Evolutionary conservation across 2,329 filamentous ascomycete species (phyloP), one percentile per base, ranked within the genome.

Genomic region (Pochonia chlamydosporia): DNA sequence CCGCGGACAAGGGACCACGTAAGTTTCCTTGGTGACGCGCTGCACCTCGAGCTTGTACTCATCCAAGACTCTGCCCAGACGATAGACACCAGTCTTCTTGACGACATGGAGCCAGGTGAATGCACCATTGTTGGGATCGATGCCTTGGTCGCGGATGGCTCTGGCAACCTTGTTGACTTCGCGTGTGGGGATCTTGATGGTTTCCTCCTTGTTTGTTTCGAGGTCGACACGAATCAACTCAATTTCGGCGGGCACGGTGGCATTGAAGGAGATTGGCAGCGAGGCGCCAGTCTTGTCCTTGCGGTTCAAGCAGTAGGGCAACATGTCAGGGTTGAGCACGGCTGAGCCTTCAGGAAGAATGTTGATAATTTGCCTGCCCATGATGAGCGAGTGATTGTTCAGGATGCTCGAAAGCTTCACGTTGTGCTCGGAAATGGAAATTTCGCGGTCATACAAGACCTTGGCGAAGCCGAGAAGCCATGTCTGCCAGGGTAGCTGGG

Each of bases 311-410:
- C 93, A 99, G 65, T 93, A 93, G 1, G 90, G 79, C n/a, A 76
- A 71, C 49, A 81, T 78, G 40, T 90, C 79, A 1, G 90, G 89
- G 60, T 99, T 99, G 52, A 99, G 74, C 42, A 90, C 76, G 13
- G 91, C 93, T 42, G 91, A 93, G 73, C 95, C 95, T 73, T 99
- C 93, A 2, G 93, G 93, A 47, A 99, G 74, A 60, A 99, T 96
- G 63, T 99, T 93, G 67, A 99, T 92, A 57, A 96, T 95, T 70
- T 97, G 91, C 65, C 90, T 93, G 61, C 93, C 93, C 69, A 96
- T 79, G 54, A 99, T 97, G 60, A 97, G 78, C 20, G 91, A 96
- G 26, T 89, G 81, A 63, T 97, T 96, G 63, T 96, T 89, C 51
- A 96, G 74, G 53, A 99, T 91, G 52, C 80, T 84, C 24, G 85